Evolutionary conservation across 805 yeast genomes (phyloP).

Genomic region (Millerago galiae): DNA sequence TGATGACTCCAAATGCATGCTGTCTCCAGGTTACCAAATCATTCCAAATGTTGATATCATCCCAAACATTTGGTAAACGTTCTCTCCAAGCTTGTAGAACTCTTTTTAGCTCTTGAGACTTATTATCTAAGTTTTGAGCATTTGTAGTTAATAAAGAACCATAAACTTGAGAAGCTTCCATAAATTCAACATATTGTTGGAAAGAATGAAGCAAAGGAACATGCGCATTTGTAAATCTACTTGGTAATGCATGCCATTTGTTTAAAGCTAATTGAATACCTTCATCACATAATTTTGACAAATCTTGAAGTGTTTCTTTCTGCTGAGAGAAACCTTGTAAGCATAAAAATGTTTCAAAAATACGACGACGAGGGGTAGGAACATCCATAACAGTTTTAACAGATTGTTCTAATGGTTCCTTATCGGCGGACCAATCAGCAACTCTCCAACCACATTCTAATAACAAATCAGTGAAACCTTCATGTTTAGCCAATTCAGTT

Average conservation of each 20-base stretch:
- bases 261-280: constrained; percentile 89
- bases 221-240: constrained; percentile 72
- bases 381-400: constrained; percentile 97
- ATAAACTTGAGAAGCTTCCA: constrained; percentile 95
- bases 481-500: constrained; percentile 95
- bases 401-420: constrained; percentile 89
- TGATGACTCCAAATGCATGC: constrained; percentile 94
- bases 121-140: constrained; percentile 85
- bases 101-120: constrained; percentile 90
- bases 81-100: constrained; percentile 98
- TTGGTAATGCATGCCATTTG: constrained; percentile 89
- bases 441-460: constrained; percentile 99
- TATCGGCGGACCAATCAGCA: constrained; percentile 95
- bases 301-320: constrained; percentile 76
- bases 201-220: constrained; percentile 85
- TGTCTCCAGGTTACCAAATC: constrained; percentile 98
- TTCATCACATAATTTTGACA: constrained; percentile 85
- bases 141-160: constrained; percentile 82
- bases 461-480: constrained; percentile 90
- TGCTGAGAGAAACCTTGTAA: constrained; percentile 92
- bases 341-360: constrained; percentile 89
- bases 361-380: constrained; percentile 95
- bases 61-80: constrained; percentile 94
- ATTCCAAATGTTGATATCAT: constrained; percentile 96
- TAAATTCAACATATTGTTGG: constrained; percentile 95